Evolutionary conservation across 257 asterid species (phyloP), one percentile per base, ranked within the genome.

Genomic region (Linderniella brevidens): DNA sequence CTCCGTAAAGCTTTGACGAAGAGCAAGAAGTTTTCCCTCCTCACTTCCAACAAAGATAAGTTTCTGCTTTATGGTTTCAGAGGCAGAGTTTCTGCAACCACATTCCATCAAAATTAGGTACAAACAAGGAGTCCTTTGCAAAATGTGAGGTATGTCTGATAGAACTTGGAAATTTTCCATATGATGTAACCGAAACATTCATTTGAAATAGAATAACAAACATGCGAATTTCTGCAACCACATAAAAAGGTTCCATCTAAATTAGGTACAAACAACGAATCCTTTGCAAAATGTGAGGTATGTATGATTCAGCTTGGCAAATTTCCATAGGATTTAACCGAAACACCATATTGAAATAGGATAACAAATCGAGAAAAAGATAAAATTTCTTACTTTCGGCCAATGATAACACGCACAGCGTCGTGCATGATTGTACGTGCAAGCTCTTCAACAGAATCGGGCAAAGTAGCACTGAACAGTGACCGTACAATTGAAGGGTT

Each of bases 351-450:
- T 5, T 2, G 25, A 8, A n/a, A 45, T 8, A 45, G 7, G 14
- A 41, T 41, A 14, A 14, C 18, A 4, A 46, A 17, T 17, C 1
- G n/a, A 53, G 38, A 8, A 39, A 25, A 37, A 42, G 16, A 0
- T n/a, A 16, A 8, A 11, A 11, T 32, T 39, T 49, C 93, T 73
- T 72, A 82, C 97, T 79, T 86, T 47, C 92, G 73, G 19, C 97
- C 97, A 60, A 86, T 79, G 41, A 86, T 82, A 50, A 86, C 64
- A 38, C 97, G 82, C 51, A 82, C 72, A 43, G 93, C 93, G 56
- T 82, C 97, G 58, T 86, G 97, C 97, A 86, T 82, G 42, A 82
- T 82, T 48, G 93, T 79, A 12, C 94, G 92, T 38, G 97, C 97
- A 61, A 83, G 86, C 46, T 73, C 90, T 73, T 82, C 97, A 51